Evolutionary conservation across 306 rosid species (phyloP).

Genomic region (Canavalia gladiata): DNA sequence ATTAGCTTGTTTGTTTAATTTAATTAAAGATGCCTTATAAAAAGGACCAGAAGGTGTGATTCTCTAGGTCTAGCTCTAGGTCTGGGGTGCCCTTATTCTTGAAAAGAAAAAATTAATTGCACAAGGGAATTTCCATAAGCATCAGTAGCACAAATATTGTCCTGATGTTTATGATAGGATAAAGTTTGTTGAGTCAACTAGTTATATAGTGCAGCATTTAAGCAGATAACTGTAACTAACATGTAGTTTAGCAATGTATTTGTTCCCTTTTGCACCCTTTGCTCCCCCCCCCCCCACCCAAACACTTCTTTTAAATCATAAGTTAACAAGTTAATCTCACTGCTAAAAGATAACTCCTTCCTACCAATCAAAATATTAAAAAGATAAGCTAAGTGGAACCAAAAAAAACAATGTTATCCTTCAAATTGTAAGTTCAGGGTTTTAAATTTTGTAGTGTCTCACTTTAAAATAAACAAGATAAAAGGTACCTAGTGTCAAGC

Average conservation of each 20-base stretch:
- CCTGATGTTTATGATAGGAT: conserved; percentile 5
- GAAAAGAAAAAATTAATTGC: conserved; percentile 28
- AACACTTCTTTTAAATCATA: conserved; percentile 14
- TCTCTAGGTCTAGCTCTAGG: background rate
- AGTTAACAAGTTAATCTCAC: conserved; percentile 5
- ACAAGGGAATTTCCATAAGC: conserved; percentile 7
- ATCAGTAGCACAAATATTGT: background rate
- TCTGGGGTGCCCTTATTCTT: background rate
- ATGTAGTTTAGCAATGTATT: conserved; percentile 1
- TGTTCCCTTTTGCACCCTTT: conserved; percentile 35
- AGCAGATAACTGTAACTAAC: conserved; percentile 3
- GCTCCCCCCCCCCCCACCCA: background rate
- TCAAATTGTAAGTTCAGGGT: conserved; percentile 18
- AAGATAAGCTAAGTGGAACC: conserved; percentile 21
- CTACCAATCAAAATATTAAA: conserved; percentile 24
- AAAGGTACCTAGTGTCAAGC: conserved; percentile 90
- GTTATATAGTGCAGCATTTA: background rate
- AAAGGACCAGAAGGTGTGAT: no score
- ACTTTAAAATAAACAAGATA: conserved; percentile 24
- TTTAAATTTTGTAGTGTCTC: conserved; percentile 1
- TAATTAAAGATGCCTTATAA: no score
- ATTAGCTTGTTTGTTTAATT: no score
- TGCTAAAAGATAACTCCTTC: conserved; percentile 25
- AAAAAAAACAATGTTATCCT: conserved; percentile 10
- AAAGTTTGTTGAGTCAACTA: conserved; percentile 13